These are phyloP conservation scores for Nicotiana undulata DNA, from an alignment of 257 asterid genomes.

Conservation along the genomic window DNA sequence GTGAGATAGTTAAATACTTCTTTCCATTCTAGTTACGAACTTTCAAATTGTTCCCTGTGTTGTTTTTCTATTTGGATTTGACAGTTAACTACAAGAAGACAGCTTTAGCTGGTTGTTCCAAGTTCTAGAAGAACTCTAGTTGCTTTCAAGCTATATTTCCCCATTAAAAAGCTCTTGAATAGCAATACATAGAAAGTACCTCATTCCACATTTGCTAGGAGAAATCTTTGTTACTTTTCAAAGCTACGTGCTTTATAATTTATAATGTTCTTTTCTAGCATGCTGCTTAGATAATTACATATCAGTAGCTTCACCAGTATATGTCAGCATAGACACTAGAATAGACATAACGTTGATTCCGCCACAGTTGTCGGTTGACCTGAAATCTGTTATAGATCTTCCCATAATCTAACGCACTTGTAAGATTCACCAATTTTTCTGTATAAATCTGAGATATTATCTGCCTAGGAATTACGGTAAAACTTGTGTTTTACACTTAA, in stretches of 20 bases:
- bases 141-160: background rate
- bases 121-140: background rate
- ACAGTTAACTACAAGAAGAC: background rate
- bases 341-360: background rate
- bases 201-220: background rate
- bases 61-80: background rate
- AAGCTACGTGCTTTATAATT: background rate
- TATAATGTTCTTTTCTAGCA: background rate
- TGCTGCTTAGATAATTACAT: background rate
- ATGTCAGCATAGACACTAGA: background rate
- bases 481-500: background rate
- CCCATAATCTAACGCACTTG: background rate
- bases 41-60: background rate
- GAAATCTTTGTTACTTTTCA: background rate
- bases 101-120: background rate
- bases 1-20: conserved; percentile 21
- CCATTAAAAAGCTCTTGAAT: too few species aligned
- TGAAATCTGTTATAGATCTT: background rate
- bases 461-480: background rate
- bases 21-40: background rate
- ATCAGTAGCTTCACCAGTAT: background rate
- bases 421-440: background rate
- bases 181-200: too few species aligned
- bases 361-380: background rate
- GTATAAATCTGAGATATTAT: background rate